Percentiles rank a stretch among this genome's conserved stretches.
Evolutionary conservation across 2,329 filamentous ascomycete species (phyloP).

Genomic region (Zymoseptoria crescenta): DNA sequence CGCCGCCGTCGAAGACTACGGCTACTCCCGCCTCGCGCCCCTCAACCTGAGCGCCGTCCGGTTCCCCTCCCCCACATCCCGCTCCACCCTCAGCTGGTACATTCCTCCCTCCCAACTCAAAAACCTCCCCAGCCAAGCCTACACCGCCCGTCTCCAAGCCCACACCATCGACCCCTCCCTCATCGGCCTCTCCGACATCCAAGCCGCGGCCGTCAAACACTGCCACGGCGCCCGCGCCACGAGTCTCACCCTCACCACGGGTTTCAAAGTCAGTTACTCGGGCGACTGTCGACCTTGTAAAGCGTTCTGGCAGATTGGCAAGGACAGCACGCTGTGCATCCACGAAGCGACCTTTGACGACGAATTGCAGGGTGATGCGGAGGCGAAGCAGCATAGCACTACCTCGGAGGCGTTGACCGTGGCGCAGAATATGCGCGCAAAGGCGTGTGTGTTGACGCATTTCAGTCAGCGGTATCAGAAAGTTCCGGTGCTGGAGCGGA

Average conservation of each 20-base stretch:
- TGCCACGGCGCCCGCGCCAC: constrained; percentile 72
- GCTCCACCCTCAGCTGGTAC: constrained; percentile 29
- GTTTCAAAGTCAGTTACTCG: constrained; percentile 84
- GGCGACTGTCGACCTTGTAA: constrained; percentile 81
- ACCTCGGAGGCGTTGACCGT: constrained; percentile 76
- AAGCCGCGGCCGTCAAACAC: constrained; percentile 63
- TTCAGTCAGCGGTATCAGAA: constrained; percentile 93
- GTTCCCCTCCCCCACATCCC: constrained; percentile 5
- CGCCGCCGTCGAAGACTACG: constrained; percentile 66
- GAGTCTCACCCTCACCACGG: constrained; percentile 67
- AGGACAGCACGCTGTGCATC: constrained; percentile 71
- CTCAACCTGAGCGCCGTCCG: constrained; percentile 35
- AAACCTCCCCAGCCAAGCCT: constrained; percentile 12
- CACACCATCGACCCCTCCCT: constrained; percentile 28
- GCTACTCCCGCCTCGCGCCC: constrained; percentile 53
- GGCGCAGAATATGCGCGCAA: constrained; percentile 69
- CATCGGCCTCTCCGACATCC: constrained; percentile 59
- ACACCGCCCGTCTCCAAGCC: constrained; percentile 18
- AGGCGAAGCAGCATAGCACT: constrained; percentile 84
- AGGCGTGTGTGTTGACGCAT: constrained; percentile 78
- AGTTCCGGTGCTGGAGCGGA: constrained; percentile 47
- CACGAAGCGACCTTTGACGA: constrained; percentile 97
- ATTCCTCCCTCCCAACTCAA: constrained; percentile 22
- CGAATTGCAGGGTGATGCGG: constrained; percentile 67
- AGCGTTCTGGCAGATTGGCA: constrained; percentile 62